These are phyloP conservation scores for Ogataea hybrid DNA, from an alignment of 1,139 yeast genomes.

Conservation along the genomic window DNA sequence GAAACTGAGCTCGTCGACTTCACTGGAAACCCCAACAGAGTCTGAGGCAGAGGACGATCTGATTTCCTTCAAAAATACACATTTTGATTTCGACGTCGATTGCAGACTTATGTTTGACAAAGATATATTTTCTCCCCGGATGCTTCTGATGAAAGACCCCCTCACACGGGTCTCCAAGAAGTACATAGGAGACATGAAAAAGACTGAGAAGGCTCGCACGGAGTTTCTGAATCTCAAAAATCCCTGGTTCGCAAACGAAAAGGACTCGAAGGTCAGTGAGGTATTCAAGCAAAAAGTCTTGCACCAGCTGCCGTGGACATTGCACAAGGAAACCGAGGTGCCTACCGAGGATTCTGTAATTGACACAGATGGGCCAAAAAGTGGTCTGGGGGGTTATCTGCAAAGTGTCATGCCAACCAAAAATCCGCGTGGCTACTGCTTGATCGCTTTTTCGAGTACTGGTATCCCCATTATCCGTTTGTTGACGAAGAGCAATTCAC, in stretches of 20 bases:
- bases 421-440: constrained; percentile 38
- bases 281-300: constrained; percentile 18
- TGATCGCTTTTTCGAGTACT: constrained; percentile 36
- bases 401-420: constrained; percentile 34
- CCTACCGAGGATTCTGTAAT: neutral
- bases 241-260: neutral
- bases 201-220: neutral
- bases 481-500: constrained; percentile 36
- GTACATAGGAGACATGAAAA: neutral
- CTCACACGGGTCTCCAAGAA: constrained; percentile 26
- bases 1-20: neutral
- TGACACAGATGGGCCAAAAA: neutral
- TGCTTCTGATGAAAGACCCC: constrained; percentile 39
- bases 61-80: constrained; percentile 30
- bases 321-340: neutral
- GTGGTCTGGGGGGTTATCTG: neutral
- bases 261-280: neutral
- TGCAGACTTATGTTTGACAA: neutral
- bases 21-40: neutral
- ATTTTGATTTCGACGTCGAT: neutral
- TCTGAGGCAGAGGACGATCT: constrained; percentile 9
- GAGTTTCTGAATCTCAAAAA: neutral
- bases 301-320: constrained; percentile 9
- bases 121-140: constrained; percentile 34
- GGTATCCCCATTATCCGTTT: constrained; percentile 39